These are phyloP conservation scores for Anisogramma anomala DNA, from an alignment of 2,329 filamentous ascomycete species.

Conservation along the genomic window DNA sequence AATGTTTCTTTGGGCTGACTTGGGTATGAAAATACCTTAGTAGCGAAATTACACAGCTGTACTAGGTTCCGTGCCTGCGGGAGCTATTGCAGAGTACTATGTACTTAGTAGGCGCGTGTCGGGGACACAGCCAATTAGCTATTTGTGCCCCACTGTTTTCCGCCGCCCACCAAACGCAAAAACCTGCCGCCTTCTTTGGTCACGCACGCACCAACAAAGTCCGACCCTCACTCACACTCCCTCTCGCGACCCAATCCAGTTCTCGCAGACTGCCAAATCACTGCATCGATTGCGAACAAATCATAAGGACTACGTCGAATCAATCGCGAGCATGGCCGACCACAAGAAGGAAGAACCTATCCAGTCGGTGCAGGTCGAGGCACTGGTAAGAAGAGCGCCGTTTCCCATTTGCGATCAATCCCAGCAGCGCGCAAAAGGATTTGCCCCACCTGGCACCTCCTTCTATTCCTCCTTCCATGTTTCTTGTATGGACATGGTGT, in stretches of 20 bases:
- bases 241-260: constrained; percentile 5
- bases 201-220: constrained; percentile 1
- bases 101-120: no score
- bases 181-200: neutral
- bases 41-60: no score
- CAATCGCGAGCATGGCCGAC: constrained; percentile 43
- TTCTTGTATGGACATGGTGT: constrained; percentile 21
- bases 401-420: constrained; percentile 4
- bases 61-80: no score
- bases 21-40: no score
- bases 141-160: no score
- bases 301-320: neutral
- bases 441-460: constrained; percentile 19
- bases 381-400: constrained; percentile 54
- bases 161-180: no score
- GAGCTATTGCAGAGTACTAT: no score
- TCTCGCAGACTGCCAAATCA: neutral
- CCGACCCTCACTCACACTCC: no score
- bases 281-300: neutral
- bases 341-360: constrained; percentile 56
- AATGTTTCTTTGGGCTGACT: no score
- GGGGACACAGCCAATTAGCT: no score
- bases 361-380: constrained; percentile 86
- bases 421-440: constrained; percentile 24
- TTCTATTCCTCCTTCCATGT: constrained; percentile 24